Conservation (phyloP, 2,329 filamentous ascomycete species). For the Coniella lustricola region DNA sequence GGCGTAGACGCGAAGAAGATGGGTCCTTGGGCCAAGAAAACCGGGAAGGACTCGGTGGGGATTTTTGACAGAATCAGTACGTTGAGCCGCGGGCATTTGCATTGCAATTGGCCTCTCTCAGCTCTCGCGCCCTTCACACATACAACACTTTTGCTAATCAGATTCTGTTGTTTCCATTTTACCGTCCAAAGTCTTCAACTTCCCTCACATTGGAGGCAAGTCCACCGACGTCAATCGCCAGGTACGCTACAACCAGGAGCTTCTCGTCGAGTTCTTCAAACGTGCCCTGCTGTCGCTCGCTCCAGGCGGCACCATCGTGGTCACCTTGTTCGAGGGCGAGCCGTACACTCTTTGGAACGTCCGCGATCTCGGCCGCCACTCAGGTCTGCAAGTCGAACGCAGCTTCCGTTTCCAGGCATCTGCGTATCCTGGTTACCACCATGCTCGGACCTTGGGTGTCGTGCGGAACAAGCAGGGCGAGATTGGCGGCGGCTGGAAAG, state of each 20-base stretch:
- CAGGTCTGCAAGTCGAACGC: conserved; percentile 60
- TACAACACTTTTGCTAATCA: neutral
- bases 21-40: conserved; percentile 39
- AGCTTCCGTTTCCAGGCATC: conserved; percentile 63
- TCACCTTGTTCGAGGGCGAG: conserved; percentile 87
- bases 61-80: conserved; percentile 62
- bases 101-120: too few relatives aligned
- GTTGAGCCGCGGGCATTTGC: neutral
- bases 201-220: conserved; percentile 90
- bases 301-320: conserved; percentile 57
- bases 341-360: conserved; percentile 97
- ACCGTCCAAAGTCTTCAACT: conserved; percentile 65
- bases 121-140: neutral
- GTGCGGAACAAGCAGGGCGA: conserved; percentile 42
- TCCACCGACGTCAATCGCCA: conserved; percentile 91
- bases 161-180: neutral
- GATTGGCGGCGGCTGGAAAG: conserved; percentile 40
- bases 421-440: conserved; percentile 66
- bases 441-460: conserved; percentile 66
- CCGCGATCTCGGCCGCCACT: conserved; percentile 74
- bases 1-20: conserved; percentile 62
- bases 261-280: conserved; percentile 63
- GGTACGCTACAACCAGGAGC: conserved; percentile 81
- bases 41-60: conserved; percentile 23
- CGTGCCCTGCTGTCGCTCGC: conserved; percentile 45